Conservation (phyloP, 1,284 basidiomycete species). For the Apiotrichum laibachii region DNA sequence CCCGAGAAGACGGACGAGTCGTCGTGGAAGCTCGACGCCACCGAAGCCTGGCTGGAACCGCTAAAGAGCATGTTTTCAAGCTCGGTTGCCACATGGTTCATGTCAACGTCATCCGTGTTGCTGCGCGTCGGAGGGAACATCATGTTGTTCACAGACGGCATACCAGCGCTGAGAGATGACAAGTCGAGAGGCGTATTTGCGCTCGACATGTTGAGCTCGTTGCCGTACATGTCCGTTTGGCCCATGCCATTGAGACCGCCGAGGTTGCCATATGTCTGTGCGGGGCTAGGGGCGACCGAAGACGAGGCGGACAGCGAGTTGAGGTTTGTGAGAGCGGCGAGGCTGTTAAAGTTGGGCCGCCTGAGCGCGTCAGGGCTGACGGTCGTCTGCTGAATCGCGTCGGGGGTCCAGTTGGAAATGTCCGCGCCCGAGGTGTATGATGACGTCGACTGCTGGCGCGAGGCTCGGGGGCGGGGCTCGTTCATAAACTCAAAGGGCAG, state of each 20-base stretch:
- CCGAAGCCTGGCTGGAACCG: slow-evolving; percentile 31
- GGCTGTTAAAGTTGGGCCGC: slow-evolving; percentile 34
- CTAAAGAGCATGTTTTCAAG: slow-evolving; percentile 38
- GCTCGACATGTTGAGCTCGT: slow-evolving; percentile 7
- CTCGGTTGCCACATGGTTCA: slow-evolving; percentile 29
- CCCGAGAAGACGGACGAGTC: slow-evolving; percentile 37
- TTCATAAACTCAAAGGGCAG: slow-evolving; percentile 30
- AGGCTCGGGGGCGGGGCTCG: slow-evolving; percentile 23
- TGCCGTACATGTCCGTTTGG: slow-evolving; percentile 14
- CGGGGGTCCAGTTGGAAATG: slow-evolving; percentile 22
- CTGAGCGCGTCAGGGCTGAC: slow-evolving; percentile 40
- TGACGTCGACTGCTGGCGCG: slow-evolving; percentile 31
- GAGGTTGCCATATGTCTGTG: slow-evolving; percentile 9
- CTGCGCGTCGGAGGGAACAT: slow-evolving; percentile 16
- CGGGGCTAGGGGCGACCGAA: slow-evolving; percentile 20
- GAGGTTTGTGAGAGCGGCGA: slow-evolving; percentile 13
- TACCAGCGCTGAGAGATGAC: slow-evolving; percentile 9
- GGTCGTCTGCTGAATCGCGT: slow-evolving; percentile 24
- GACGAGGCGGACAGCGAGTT: slow-evolving; percentile 21
- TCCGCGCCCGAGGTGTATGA: slow-evolving; percentile 23
- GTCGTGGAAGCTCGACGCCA: slow-evolving; percentile 34
- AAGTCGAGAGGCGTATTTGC: slow-evolving; percentile 12
- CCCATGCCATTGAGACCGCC: slow-evolving; percentile 14
- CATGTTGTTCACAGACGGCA: slow-evolving; percentile 15
- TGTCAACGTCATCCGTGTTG: slow-evolving; percentile 25